Base-by-base conservation (phyloP, 2,329 filamentous ascomycete genomes). In the Diaporthe destruens region DNA sequence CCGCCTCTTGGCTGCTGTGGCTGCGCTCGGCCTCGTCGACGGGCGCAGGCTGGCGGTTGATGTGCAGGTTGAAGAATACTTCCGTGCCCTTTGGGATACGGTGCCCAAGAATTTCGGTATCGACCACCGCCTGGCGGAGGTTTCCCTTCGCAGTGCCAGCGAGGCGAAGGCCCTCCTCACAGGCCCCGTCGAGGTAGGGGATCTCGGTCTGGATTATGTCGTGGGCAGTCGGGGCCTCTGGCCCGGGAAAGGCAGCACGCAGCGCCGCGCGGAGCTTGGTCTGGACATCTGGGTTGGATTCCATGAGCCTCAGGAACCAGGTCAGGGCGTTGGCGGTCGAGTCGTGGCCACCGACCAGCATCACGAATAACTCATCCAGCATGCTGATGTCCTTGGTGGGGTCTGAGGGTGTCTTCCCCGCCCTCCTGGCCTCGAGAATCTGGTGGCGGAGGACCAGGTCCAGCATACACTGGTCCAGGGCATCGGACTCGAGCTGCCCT, bases 121-220 rank as follows among this genome's bases (percentile, higher is more conserved):
- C 84, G 20, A 76, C 74, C 1, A 77, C 76, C 0, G 82, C 78
- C 0, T 73, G 74, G 16, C 85, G 82, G 0, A 77, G 71, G 1
- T 77, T 57, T 6, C 67, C 76, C 1, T 74, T 74, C 0, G 77
- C 78, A 1, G 81, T 80, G 18, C 71, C 71, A 18, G 77, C 75
- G 11, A 77, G 76, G 12, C 85, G 82, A 6, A 82, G 69, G 3
- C 80, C 78, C 69, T 87, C 85, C 72, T 86, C 83, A 12, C 83
- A 77, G 2, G 77, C 74, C 0, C 81, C 85, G 68, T 85, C 83
- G 12, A 87, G 81, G 65, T 86, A 86, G 2, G 80, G 82, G 29
- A 83, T 74, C 3, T 76, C 72, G 5, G 77, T 72, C 6, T 71
- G 74, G 1, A 78, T 69, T 14, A 85, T 81, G 36, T 82, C 80